Evolutionary conservation across 1,139 yeast genomes (phyloP).

Genomic region (Blastobotrys aristatus): DNA sequence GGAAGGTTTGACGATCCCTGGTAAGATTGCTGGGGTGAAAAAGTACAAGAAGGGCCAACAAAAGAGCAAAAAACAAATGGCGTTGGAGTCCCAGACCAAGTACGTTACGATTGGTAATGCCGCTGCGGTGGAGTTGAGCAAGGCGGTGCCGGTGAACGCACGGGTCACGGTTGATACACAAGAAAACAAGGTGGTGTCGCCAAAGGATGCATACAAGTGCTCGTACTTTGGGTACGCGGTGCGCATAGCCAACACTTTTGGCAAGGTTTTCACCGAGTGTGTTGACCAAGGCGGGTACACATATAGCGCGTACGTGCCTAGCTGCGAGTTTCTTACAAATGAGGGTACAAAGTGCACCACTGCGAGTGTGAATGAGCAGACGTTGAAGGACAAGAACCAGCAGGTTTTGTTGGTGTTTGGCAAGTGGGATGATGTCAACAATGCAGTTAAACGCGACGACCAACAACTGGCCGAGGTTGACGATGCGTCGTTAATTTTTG

Average conservation of each 20-base stretch:
- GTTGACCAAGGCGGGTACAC: slow-evolving; percentile 66
- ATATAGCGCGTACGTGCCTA: slow-evolving; percentile 56
- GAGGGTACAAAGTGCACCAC: neutral
- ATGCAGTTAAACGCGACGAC: slow-evolving; percentile 47
- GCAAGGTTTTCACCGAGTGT: slow-evolving; percentile 66
- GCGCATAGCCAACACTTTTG: slow-evolving; percentile 57
- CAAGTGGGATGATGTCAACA: slow-evolving; percentile 52
- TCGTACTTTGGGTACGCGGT: slow-evolving; percentile 67
- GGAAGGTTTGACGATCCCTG: slow-evolving; percentile 71
- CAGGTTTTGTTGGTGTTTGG: slow-evolving; percentile 57
- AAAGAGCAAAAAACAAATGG: slow-evolving; percentile 29
- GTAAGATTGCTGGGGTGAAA: slow-evolving; percentile 45
- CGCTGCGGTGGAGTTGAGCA: slow-evolving; percentile 51
- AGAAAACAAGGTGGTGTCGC: slow-evolving; percentile 61
- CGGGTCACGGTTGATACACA: slow-evolving; percentile 75
- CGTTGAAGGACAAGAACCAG: slow-evolving; percentile 1
- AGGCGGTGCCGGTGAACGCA: slow-evolving; percentile 69
- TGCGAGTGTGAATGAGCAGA: neutral
- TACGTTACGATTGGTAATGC: slow-evolving; percentile 70
- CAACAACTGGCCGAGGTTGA: slow-evolving; percentile 49
- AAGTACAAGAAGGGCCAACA: slow-evolving; percentile 27
- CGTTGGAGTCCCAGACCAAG: slow-evolving; percentile 44
- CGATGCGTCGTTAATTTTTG: slow-evolving; percentile 59
- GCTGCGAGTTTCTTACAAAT: slow-evolving; percentile 46
- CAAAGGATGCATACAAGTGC: slow-evolving; percentile 62